A percentile compares a stretch with the other conserved stretches of the same genome.
phyloP scores from a whole-genome alignment of 805 yeast genomes.

The Saccharomycodes ludwigii region DNA sequence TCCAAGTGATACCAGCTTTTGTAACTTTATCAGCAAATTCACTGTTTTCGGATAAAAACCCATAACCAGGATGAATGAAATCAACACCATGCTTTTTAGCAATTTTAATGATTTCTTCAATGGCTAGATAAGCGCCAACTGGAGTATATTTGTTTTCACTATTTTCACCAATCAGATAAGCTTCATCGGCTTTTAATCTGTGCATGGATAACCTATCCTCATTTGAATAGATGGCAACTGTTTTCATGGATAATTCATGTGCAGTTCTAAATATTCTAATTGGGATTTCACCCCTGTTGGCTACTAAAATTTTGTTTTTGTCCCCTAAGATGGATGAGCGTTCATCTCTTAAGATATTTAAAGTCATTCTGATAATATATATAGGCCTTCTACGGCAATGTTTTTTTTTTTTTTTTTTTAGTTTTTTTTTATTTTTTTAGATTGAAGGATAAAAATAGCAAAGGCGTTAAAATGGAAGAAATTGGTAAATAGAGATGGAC shows the following conservation, averaged over 20 bases:
- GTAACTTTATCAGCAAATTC: conserved; percentile 89
- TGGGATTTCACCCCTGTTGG: conserved; percentile 79
- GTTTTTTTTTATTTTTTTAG: too few relatives aligned
- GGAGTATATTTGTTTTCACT: conserved; percentile 78
- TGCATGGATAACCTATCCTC: conserved; percentile 94
- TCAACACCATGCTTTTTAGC: conserved; percentile 68
- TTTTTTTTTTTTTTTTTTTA: too few relatives aligned
- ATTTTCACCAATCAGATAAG: conserved; percentile 72
- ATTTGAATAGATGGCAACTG: conserved; percentile 93
- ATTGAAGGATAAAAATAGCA: too few relatives aligned
- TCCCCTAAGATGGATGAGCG: conserved; percentile 29
- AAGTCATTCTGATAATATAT: not conserved
- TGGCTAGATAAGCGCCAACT: conserved; percentile 89
- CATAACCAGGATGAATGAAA: conserved; percentile 91
- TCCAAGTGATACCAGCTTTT: conserved; percentile 87
- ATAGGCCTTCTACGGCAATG: not conserved
- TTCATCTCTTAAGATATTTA: conserved; percentile 9
- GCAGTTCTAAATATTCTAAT: conserved; percentile 91
- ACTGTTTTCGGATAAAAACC: conserved; percentile 81
- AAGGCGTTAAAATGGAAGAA: too few relatives aligned
- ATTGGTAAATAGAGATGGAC: too few relatives aligned
- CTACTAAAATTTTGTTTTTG: conserved; percentile 54
- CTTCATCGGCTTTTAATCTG: conserved; percentile 87
- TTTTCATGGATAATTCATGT: conserved; percentile 92
- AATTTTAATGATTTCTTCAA: conserved; percentile 84